phyloP scores from a whole-genome alignment of 495 filamentous ascomycete species.

The Rhypophila decipiens region DNA sequence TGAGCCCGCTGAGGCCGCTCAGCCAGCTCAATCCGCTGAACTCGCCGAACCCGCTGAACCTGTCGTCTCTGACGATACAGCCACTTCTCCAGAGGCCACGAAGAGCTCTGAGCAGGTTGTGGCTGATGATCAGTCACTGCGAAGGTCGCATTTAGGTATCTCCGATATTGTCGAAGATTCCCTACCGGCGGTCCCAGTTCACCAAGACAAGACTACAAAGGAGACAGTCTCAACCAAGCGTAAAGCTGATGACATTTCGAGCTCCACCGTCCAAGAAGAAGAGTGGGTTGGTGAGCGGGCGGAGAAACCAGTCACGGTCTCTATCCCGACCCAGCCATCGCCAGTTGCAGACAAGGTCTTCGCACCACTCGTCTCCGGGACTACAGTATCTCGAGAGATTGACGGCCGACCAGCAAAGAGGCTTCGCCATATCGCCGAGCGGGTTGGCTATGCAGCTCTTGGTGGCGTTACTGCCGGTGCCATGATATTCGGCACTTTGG shows the following conservation, averaged over 20 bases:
- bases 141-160: slow-evolving; percentile 23
- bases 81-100: too few relatives aligned
- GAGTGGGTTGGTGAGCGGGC: too few relatives aligned
- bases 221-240: slow-evolving; percentile 19
- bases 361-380: too few relatives aligned
- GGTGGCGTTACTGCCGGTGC: slow-evolving; percentile 35
- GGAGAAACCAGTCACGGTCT: too few relatives aligned
- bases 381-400: too few relatives aligned
- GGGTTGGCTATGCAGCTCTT: slow-evolving; percentile 31
- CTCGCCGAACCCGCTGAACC: too few relatives aligned
- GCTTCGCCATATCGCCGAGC: slow-evolving; percentile 27
- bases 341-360: too few relatives aligned
- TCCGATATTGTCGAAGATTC: slow-evolving; percentile 22
- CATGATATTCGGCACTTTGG: slow-evolving; percentile 30
- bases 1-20: too few relatives aligned
- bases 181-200: not conserved
- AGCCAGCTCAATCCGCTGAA: too few relatives aligned
- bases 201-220: slow-evolving; percentile 28
- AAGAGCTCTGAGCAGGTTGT: too few relatives aligned
- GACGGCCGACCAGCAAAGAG: slow-evolving; percentile 22
- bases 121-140: slow-evolving; percentile 1
- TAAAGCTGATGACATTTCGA: slow-evolving; percentile 15
- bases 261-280: not conserved
- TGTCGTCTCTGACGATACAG: too few relatives aligned
- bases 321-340: too few relatives aligned